Conservation (phyloP, 208 protist species). For the Leishmania gerbilli region DNA sequence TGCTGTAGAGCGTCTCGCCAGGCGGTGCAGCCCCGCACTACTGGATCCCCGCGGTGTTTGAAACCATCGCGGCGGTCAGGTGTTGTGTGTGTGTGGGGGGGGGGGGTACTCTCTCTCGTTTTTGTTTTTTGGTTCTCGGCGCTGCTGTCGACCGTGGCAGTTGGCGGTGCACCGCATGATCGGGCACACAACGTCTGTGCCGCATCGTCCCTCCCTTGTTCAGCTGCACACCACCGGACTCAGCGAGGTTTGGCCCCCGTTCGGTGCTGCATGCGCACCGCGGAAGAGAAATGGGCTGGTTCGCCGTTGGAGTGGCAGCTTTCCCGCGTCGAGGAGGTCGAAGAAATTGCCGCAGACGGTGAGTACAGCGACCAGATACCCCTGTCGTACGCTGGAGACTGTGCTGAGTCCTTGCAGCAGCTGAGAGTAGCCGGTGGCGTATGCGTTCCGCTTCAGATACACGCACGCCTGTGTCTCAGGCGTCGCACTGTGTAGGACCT, state of each 20-base stretch:
- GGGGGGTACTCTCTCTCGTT: background rate
- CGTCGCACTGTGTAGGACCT: background rate
- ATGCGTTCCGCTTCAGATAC: background rate
- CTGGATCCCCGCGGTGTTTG: background rate
- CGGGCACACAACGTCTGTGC: background rate
- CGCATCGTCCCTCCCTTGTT: background rate
- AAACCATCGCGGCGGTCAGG: background rate
- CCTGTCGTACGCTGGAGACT: slow-evolving; percentile 6
- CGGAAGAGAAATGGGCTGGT: background rate
- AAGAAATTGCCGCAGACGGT: slow-evolving; percentile 8
- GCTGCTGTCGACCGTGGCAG: background rate
- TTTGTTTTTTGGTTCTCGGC: background rate
- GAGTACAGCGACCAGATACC: slow-evolving; percentile 18
- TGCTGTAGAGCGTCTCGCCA: background rate
- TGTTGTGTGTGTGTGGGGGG: background rate
- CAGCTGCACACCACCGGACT: background rate
- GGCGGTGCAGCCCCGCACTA: background rate
- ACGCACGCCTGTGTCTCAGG: background rate
- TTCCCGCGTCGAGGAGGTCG: background rate
- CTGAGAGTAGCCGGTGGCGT: slow-evolving; percentile 2
- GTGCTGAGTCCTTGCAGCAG: slow-evolving; percentile 7
- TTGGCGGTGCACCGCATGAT: background rate
- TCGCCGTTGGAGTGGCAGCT: background rate
- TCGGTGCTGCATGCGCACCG: background rate
- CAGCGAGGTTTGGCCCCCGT: background rate